phyloP scores from a whole-genome alignment of 495 filamentous ascomycete species.

The Xylaria longipes region DNA sequence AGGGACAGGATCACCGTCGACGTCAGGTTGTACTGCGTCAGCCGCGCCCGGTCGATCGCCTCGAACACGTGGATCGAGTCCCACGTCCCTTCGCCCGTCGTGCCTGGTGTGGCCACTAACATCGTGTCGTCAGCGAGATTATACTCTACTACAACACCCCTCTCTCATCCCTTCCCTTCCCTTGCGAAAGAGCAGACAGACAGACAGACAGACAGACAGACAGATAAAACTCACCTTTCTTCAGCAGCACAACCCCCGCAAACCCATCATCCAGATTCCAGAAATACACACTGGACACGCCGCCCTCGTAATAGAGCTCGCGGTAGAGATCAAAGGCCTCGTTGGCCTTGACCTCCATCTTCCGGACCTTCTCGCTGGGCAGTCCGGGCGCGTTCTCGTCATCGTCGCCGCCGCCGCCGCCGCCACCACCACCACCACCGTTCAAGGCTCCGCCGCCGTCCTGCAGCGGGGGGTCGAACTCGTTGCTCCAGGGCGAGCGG shows the following conservation, averaged over 20 bases:
- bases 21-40: constrained; percentile 95
- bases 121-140: background rate
- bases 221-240: constrained; percentile 73
- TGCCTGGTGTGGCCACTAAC: constrained; percentile 60
- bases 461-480: constrained; percentile 86
- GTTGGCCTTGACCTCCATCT: constrained; percentile 91
- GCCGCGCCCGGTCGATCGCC: constrained; percentile 85
- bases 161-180: background rate
- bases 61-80: constrained; percentile 99
- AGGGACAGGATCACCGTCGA: constrained; percentile 94
- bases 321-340: constrained; percentile 97
- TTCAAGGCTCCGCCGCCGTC: constrained; percentile 45
- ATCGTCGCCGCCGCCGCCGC: constrained; percentile 41
- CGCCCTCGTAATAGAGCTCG: constrained; percentile 97
- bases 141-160: background rate
- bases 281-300: constrained; percentile 93
- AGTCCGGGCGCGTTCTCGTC: constrained; percentile 43
- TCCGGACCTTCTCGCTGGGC: constrained; percentile 84
- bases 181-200: constrained; percentile 19
- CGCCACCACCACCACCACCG: background rate
- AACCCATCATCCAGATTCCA: constrained; percentile 99
- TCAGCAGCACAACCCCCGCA: constrained; percentile 91
- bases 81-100: constrained; percentile 84
- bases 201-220: background rate
- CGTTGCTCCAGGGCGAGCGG: constrained; percentile 96